These are phyloP conservation scores for Cinnamomum micranthum DNA, from an alignment of 164 flowering plant genomes.

Conservation along the genomic window DNA sequence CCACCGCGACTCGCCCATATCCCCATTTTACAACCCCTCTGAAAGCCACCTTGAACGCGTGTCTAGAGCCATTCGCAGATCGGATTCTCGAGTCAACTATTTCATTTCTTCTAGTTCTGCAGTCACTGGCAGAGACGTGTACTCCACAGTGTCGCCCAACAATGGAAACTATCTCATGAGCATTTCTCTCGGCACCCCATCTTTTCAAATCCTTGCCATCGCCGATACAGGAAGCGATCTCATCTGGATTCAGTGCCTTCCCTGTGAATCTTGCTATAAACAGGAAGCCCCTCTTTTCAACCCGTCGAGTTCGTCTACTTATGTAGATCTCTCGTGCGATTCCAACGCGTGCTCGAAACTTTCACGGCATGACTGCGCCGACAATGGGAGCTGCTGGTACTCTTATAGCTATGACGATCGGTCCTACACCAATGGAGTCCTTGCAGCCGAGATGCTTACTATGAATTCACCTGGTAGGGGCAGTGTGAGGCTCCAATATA, in stretches of 20 bases:
- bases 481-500: conserved; percentile 8
- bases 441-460: conserved; percentile 32
- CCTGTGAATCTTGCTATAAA: conserved; percentile 23
- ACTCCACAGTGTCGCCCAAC: conserved; percentile 1
- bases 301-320: conserved; percentile 21
- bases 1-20: conserved; percentile 34
- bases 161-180: conserved; percentile 23
- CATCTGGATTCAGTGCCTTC: conserved; percentile 39
- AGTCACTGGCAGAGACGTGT: neutral
- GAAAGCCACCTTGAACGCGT: conserved; percentile 15
- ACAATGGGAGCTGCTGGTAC: conserved; percentile 32
- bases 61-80: conserved; percentile 17
- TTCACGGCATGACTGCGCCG: conserved; percentile 17
- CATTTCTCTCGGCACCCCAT: conserved; percentile 22
- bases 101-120: conserved; percentile 1
- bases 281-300: conserved; percentile 23
- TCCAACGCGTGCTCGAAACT: conserved; percentile 24
- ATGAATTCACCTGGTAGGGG: conserved; percentile 11
- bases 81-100: conserved; percentile 16
- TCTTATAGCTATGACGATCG: conserved; percentile 33
- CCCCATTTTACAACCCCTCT: conserved; percentile 30
- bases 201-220: conserved; percentile 6
- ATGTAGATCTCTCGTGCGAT: conserved; percentile 25
- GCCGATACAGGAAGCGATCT: conserved; percentile 39
- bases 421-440: conserved; percentile 35